Base-by-base conservation (phyloP, 176 grass and related monocot genomes). In the Phragmites australis region DNA sequence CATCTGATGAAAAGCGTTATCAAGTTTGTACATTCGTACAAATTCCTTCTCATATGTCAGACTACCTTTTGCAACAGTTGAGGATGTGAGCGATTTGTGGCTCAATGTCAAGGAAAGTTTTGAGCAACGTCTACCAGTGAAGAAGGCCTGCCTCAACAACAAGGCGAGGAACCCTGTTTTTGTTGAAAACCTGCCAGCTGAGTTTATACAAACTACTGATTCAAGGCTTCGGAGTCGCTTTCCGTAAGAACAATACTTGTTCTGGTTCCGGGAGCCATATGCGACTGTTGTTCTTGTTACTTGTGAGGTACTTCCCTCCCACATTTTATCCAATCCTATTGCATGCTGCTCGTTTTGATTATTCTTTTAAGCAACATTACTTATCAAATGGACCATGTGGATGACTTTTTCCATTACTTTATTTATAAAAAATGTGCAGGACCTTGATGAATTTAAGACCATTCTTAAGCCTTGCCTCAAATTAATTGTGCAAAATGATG, bases 401-500 rank as follows among this genome's bases (percentile, higher is more conserved):
- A n/a, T 87, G 68, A 68, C 41, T 18, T 80, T 57, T 78, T n/a
- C 45, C 40, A 41, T 58, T 68, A 14, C 16, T 73, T 78, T 43
- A 21, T 76, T 68, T 81, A 21, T 58, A 32, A 50, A 40, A 81
- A 78, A 57, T 76, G 46, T 79, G 16, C 85, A 98, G 95, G 96
- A 99, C 72, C 96, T 99, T 63, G 96, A 99, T 82, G 90, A 94
- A 67, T 99, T 94, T 83, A 99, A 93, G 79, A 95, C 92, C 52
- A 99, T 99, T 85, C 81, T 99, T 86, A 99, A 95, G 61, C 92
- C 96, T 55, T 84, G 96, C 63, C 86, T 99, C 59, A 99, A 93
- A 89, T 89, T 99, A 88, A 94, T 99, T 72, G 90, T 94, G 53
- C 96, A 99, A 95, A 99, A 99, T 83, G 96, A 99, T 78, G 96